Evolutionary conservation across 164 flowering plant species (phyloP).

Genomic region (Vitis labrusca): DNA sequence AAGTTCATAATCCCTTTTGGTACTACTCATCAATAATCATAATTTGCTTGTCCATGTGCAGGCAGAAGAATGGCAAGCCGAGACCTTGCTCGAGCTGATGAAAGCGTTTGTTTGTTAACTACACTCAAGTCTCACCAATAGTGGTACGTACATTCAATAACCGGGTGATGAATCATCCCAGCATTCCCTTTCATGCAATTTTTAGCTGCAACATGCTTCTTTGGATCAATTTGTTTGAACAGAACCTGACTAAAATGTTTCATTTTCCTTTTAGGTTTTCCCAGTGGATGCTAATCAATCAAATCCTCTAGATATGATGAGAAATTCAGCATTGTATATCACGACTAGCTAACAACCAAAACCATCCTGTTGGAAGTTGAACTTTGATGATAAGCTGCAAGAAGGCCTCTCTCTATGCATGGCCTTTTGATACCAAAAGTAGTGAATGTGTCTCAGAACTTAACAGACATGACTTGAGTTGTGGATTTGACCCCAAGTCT

Average conservation of each 20-base stretch:
- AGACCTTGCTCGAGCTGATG: conserved; percentile 41
- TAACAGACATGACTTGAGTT: too few species aligned
- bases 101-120: conserved; percentile 10
- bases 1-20: background rate
- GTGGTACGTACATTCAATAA: conserved; percentile 25
- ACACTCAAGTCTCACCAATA: conserved; percentile 9
- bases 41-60: conserved; percentile 19
- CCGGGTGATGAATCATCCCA: conserved; percentile 6
- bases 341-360: too few species aligned
- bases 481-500: too few species aligned
- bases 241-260: background rate
- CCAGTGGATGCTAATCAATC: background rate
- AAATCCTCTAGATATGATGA: too few species aligned
- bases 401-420: too few species aligned
- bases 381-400: too few species aligned
- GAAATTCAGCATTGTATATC: too few species aligned
- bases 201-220: conserved; percentile 20
- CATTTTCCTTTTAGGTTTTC: background rate
- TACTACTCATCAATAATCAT: background rate
- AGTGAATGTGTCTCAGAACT: too few species aligned
- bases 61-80: conserved; percentile 65
- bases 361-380: too few species aligned
- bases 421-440: too few species aligned
- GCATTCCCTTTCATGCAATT: conserved; percentile 2
- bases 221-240: background rate